phyloP scores from a whole-genome alignment of 768 basidiomycete genomes.

The Mrakia gelida region DNA sequence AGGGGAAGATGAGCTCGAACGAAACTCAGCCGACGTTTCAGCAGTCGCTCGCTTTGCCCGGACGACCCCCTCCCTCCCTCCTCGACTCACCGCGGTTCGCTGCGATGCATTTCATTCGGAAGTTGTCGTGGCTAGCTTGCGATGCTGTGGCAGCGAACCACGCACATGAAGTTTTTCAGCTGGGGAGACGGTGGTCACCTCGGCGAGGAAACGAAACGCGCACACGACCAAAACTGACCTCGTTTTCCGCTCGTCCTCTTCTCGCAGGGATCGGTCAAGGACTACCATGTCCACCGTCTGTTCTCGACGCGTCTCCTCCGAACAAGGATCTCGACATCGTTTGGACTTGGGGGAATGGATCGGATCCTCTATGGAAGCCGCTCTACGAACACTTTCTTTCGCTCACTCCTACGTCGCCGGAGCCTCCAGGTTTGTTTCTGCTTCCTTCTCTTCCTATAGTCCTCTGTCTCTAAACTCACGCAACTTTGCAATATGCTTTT shows the following conservation, averaged over 20 bases:
- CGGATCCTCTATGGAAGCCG: constrained; percentile 18
- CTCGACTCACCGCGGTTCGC: neutral
- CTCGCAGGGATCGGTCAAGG: constrained; percentile 25
- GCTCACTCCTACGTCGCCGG: neutral
- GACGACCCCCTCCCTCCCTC: neutral
- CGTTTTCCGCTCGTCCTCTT: neutral
- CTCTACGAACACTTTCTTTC: constrained; percentile 7
- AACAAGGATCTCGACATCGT: constrained; percentile 20
- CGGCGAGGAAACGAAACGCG: neutral
- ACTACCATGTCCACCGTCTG: constrained; percentile 1
- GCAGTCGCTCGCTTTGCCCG: neutral
- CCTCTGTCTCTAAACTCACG: neutral
- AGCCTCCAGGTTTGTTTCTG: neutral
- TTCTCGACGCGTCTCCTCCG: neutral
- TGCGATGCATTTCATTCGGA: too few relatives aligned
- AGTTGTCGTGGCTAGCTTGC: too few relatives aligned
- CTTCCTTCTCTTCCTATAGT: too few relatives aligned
- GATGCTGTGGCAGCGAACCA: too few relatives aligned
- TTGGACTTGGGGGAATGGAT: constrained; percentile 27
- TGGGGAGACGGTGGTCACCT: too few relatives aligned
- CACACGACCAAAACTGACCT: neutral
- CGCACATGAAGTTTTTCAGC: too few relatives aligned
- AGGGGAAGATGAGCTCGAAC: neutral
- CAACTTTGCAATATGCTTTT: too few relatives aligned
- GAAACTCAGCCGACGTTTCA: neutral